These are phyloP conservation scores for Tilletia horrida DNA, from an alignment of 1,284 basidiomycete genomes.

Conservation along the genomic window DNA sequence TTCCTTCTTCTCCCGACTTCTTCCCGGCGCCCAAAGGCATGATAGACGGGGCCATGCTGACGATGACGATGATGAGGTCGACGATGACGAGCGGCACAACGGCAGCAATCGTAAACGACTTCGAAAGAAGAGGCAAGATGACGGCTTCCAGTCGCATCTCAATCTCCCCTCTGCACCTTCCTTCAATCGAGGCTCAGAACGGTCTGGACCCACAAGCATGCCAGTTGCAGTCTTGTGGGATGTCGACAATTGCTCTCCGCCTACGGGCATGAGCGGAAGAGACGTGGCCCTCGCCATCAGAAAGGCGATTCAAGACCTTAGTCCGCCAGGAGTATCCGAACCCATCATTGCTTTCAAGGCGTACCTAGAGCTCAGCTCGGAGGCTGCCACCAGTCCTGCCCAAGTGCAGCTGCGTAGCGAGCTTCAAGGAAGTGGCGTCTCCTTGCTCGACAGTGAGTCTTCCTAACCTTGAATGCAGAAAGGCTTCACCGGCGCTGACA, in stretches of 20 bases:
- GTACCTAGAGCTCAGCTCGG: constrained; percentile 43
- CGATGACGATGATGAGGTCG: background rate
- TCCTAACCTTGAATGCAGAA: background rate
- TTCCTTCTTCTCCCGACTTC: constrained; percentile 18
- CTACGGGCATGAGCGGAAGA: constrained; percentile 42
- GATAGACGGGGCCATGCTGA: background rate
- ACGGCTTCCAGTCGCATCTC: background rate
- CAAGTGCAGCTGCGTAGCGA: constrained; percentile 45
- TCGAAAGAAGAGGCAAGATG: background rate
- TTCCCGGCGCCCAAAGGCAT: constrained; percentile 16
- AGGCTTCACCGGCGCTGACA: too few species aligned
- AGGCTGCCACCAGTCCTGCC: constrained; percentile 30
- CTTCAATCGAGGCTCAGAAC: background rate
- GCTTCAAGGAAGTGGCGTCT: constrained; percentile 47
- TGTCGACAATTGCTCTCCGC: constrained; percentile 47
- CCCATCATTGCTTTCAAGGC: constrained; percentile 49
- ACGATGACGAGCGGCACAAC: background rate
- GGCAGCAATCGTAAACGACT: background rate
- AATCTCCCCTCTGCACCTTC: constrained; percentile 16
- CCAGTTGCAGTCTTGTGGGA: constrained; percentile 47
- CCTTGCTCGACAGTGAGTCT: constrained; percentile 37
- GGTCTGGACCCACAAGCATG: constrained; percentile 20
- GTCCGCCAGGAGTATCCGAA: constrained; percentile 13
- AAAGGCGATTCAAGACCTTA: constrained; percentile 33
- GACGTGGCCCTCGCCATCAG: constrained; percentile 39